These are phyloP conservation scores for Hypoxylon cercidicola DNA, from an alignment of 495 filamentous ascomycete species.

Conservation along the genomic window DNA sequence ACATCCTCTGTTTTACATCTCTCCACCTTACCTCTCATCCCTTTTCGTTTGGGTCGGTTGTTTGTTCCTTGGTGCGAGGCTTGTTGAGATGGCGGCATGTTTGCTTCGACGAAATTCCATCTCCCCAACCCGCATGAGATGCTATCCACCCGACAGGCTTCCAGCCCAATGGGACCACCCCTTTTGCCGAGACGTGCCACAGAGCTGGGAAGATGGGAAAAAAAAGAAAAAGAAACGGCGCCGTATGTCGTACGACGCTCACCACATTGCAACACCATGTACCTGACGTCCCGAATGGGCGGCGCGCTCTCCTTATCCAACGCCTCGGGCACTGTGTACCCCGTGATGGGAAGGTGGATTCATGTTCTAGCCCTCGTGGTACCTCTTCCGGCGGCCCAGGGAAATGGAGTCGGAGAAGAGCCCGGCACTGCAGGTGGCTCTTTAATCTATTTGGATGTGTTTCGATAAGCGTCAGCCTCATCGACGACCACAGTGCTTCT, in stretches of 20 bases:
- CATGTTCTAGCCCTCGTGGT: slow-evolving; percentile 2
- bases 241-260: slow-evolving; percentile 17
- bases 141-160: neutral
- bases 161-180: slow-evolving; percentile 37
- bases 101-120: neutral
- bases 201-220: slow-evolving; percentile 21
- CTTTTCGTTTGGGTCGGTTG: neutral
- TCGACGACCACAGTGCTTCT: neutral
- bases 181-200: slow-evolving; percentile 43
- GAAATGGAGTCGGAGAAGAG: slow-evolving; percentile 8
- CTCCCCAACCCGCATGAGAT: neutral
- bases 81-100: neutral
- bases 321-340: slow-evolving; percentile 22
- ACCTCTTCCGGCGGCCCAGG: slow-evolving; percentile 11
- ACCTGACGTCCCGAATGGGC: slow-evolving; percentile 28
- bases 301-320: slow-evolving; percentile 22
- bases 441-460: neutral
- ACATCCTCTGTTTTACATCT: too few species aligned
- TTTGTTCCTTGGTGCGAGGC: neutral
- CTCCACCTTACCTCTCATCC: neutral
- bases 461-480: slow-evolving; percentile 8
- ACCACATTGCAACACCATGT: slow-evolving; percentile 17
- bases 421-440: slow-evolving; percentile 2
- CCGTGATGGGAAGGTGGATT: slow-evolving; percentile 4
- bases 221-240: slow-evolving; percentile 4